These are phyloP conservation scores for Euphorbia pulcherrima DNA, from an alignment of 345 rosid species.

Conservation along the genomic window DNA sequence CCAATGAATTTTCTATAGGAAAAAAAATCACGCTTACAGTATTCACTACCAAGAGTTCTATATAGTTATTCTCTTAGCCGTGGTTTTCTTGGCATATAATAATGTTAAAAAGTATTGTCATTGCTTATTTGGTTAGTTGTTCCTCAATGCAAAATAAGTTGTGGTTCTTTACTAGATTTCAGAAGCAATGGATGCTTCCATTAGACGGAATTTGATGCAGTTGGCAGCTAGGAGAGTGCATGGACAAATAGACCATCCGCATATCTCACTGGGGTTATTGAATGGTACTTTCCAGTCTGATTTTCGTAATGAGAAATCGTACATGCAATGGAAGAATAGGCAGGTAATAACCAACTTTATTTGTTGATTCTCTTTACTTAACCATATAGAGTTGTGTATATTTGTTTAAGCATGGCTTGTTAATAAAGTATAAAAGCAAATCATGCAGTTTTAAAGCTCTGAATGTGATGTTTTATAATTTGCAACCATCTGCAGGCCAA, in stretches of 20 bases:
- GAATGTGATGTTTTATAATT: constrained; percentile 14
- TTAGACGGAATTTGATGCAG: constrained; percentile 63
- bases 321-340: constrained; percentile 82
- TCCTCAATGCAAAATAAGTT: constrained; percentile 17
- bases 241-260: constrained; percentile 74
- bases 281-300: constrained; percentile 77
- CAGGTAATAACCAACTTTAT: constrained; percentile 46
- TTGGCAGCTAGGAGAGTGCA: constrained; percentile 46
- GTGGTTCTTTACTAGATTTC: constrained; percentile 58
- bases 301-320: constrained; percentile 70
- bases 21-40: not conserved
- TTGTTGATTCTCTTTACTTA: constrained; percentile 2
- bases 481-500: constrained; percentile 50
- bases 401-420: constrained; percentile 4
- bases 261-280: constrained; percentile 70
- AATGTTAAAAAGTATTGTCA: not conserved
- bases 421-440: not conserved
- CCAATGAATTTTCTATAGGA: not conserved
- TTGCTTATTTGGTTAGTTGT: constrained; percentile 8
- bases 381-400: constrained; percentile 5
- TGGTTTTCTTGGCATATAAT: constrained; percentile 2
- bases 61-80: not conserved
- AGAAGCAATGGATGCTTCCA: constrained; percentile 73
- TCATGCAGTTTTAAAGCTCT: not conserved
- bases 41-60: not conserved